Evolutionary conservation across 768 basidiomycete species (phyloP), one percentile per base, ranked within the genome.

Genomic region (Boletus pseudopeckii): DNA sequence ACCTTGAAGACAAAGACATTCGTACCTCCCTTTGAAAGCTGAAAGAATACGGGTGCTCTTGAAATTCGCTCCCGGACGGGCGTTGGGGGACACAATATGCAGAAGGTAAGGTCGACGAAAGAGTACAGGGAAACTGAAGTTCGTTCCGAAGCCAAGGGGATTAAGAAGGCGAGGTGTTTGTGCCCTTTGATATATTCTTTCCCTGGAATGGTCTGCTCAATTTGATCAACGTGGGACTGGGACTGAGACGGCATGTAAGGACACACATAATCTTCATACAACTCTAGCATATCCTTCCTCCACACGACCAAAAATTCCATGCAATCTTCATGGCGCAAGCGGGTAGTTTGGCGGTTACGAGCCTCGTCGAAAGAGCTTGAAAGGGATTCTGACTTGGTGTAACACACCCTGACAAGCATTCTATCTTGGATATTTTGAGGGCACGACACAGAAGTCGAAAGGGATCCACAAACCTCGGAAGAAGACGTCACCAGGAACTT

Each of bases 1-100:
- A 77, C 62, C 63, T 96, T 95, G 70, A 95, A 90, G 28, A 96
- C 77, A 67, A 94, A 96, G 26, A 96, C 80, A 57, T 92, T 87
- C 0, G 86, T 90, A 5, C 93, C 92, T 55, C 81, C 80, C 47
- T 77, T 80, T 0, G 71, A 67, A 11, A 76, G 71, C 50, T 74
- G 76, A 52, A 87, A 77, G 52, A 80, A 76, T 41, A 75, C 71
- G 1, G 77, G 80, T 26, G 76, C 66, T 39, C 75, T 79, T 3
- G 74, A 67, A 32, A 69, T 64, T 37, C 72, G 70, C 26, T 71
- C 57, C 13, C 66, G 67, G 28, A 77, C 70, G 5, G 77, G 69
- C 4, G 80, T 80, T 1, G 84, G 84, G 4, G 79, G 76, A 60
- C 87, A 90, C 5, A 80, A 77, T 22, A 93, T 70, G 63, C 85